Base-by-base conservation (phyloP, 1,139 yeast species). In the Geotrichum candidum region DNA sequence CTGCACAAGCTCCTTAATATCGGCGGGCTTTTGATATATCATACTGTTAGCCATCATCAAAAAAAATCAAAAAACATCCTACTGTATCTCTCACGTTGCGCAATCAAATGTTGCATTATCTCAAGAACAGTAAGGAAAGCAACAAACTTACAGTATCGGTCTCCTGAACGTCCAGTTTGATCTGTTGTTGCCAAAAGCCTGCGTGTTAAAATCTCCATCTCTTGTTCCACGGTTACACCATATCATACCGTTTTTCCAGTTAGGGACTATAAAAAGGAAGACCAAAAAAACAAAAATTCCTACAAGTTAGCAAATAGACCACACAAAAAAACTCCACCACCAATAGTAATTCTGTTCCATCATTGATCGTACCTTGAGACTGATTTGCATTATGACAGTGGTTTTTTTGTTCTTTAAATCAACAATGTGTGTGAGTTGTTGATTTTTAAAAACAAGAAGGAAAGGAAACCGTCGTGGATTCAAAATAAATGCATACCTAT, bases 1-100 rank as follows among this genome's bases (percentile, higher is more conserved):
- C 75, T 94, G 98, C 79, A 94, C 85, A 75, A 89, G 84, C 74
- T 94, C 98, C 76, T 94, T 94, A 77, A 94, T 86, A 60, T 90
- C 84, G 67, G 86, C 84, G 65, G 92, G 87, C 79, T 27, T 27
- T 27, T 27, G 6, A 6, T 78, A 68, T 18, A 53, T 35, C 22
- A n/a, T 57, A 66, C 68, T 48, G 59, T 50, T 35, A 56, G 58
- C 18, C 46, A 41, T 15, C 22, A n/a, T 2, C 15, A 33, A 50
- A 67, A 60, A 68, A 60, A 18, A 62, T 59, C 18, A 18, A 18
- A 18, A 18, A 18, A 18, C 18, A 18, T 18, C 18, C 18, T 18
- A 18, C 18, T 18, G 18, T 6, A 51, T 61, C 60, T 18, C 63
- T 63, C 51, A 4, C 23, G n/a, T 27, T 22, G 9, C 15, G 13